These are phyloP conservation scores for Neurospora tetrasperma DNA, from an alignment of 495 filamentous ascomycete species.

Conservation along the genomic window DNA sequence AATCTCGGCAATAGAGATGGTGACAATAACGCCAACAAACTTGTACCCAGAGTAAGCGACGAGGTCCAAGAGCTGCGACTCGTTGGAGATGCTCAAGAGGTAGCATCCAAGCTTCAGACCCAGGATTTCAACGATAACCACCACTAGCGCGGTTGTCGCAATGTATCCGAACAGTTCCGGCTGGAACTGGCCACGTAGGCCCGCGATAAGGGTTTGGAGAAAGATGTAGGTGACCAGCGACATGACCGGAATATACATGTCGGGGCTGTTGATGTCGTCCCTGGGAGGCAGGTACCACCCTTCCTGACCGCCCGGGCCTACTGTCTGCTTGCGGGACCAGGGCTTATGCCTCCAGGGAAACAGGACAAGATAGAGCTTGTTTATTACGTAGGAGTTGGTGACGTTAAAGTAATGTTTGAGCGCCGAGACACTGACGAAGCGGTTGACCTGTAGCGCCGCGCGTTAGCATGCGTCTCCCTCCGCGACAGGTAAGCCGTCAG, in stretches of 20 bases:
- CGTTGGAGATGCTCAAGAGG: constrained; percentile 82
- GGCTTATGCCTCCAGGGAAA: constrained; percentile 97
- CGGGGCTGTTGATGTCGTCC: constrained; percentile 93
- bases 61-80: constrained; percentile 76
- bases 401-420: constrained; percentile 99
- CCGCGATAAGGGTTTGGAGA: constrained; percentile 77
- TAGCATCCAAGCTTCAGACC: constrained; percentile 88
- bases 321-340: constrained; percentile 69
- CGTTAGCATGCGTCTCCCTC: background rate
- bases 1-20: constrained; percentile 65
- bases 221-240: constrained; percentile 96
- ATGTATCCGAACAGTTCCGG: constrained; percentile 86
- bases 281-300: constrained; percentile 88
- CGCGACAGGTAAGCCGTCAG: background rate
- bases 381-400: constrained; percentile 81
- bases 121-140: constrained; percentile 78
- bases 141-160: constrained; percentile 69
- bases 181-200: constrained; percentile 85
- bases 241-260: constrained; percentile 98
- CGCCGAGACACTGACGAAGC: constrained; percentile 81
- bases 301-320: constrained; percentile 58
- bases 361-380: constrained; percentile 78
- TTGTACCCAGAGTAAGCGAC: constrained; percentile 98
- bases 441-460: constrained; percentile 55
- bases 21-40: constrained; percentile 91